Conservation (phyloP, 73 alveolate genomes). For the Uronychia setigera region DNA sequence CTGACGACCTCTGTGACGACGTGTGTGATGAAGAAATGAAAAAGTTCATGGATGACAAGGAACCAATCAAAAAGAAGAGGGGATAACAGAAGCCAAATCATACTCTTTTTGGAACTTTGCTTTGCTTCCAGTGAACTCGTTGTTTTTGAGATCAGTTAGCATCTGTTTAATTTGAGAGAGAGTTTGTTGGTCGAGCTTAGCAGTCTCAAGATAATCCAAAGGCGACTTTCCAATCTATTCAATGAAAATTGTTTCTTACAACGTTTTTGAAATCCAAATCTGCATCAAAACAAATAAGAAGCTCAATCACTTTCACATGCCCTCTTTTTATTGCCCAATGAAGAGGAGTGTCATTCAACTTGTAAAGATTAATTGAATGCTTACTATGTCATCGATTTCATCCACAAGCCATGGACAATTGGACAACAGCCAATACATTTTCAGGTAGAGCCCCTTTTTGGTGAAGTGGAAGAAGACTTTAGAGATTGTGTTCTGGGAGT, state of each 20-base stretch:
- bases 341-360: not conserved
- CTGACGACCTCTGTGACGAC: too few relatives aligned
- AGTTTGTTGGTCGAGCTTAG: not conserved
- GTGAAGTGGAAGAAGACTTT: not conserved
- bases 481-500: not conserved
- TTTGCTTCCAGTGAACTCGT: not conserved
- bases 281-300: not conserved
- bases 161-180: not conserved
- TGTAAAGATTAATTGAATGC: not conserved
- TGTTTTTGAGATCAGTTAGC: not conserved
- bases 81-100: not conserved
- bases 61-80: too few relatives aligned
- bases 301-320: not conserved
- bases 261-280: not conserved
- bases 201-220: not conserved
- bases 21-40: too few relatives aligned
- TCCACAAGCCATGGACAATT: not conserved
- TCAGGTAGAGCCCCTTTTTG: not conserved
- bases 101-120: not conserved
- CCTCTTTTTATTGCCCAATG: constrained; percentile 11
- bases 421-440: not conserved
- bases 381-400: not conserved
- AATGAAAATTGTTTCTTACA: not conserved
- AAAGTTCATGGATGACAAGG: too few relatives aligned
- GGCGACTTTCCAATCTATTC: not conserved